Conservation (phyloP, 805 yeast genomes). For the Candida corydali region DNA sequence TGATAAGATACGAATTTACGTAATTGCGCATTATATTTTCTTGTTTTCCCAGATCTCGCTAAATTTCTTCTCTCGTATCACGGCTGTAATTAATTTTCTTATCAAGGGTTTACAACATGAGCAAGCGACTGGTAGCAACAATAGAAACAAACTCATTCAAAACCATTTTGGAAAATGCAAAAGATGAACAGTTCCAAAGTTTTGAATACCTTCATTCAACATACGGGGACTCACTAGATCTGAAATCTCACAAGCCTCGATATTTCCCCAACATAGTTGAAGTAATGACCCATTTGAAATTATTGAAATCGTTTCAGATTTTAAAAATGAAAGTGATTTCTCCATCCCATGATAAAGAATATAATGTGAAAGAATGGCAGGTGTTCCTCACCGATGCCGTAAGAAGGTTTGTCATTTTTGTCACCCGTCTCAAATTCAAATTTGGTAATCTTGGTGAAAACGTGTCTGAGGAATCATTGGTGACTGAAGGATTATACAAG, state of each 20-base stretch:
- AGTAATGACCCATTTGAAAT: slow-evolving; percentile 18
- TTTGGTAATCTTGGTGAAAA: neutral
- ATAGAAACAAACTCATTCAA: no score
- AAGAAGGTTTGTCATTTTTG: slow-evolving; percentile 17
- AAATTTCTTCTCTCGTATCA: no score
- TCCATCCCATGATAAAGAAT: slow-evolving; percentile 3
- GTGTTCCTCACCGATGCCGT: slow-evolving; percentile 19
- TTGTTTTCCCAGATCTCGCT: neutral
- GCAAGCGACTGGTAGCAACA: neutral
- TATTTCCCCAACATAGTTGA: slow-evolving; percentile 11
- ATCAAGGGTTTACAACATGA: neutral
- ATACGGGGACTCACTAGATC: neutral
- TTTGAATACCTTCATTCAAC: neutral
- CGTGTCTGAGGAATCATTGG: neutral
- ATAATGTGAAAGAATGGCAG: slow-evolving; percentile 15
- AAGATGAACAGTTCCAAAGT: neutral
- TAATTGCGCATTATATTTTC: no score
- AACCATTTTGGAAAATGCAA: neutral
- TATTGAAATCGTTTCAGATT: slow-evolving; percentile 17
- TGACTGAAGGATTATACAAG: neutral
- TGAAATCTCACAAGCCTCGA: neutral
- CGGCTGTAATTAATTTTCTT: no score
- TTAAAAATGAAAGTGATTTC: slow-evolving; percentile 13
- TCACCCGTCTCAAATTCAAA: slow-evolving; percentile 12
- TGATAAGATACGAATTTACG: no score